Percentiles rank a stretch among this genome's conserved stretches.
phyloP scores from a whole-genome alignment of 179 eudicot genomes.

The Silene coronaria region DNA sequence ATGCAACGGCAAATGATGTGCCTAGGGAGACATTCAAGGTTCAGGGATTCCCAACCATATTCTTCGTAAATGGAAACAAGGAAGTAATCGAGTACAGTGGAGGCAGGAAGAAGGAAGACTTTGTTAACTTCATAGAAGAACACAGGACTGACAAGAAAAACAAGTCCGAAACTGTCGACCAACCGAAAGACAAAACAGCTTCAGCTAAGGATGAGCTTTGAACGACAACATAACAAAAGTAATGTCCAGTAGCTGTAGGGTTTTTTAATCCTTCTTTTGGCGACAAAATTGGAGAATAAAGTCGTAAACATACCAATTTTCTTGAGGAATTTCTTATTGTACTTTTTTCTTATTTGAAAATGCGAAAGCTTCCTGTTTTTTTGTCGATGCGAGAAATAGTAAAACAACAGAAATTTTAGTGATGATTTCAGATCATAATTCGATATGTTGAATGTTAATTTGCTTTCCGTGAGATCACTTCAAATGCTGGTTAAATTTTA shows the following conservation, averaged over 20 bases:
- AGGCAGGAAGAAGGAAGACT: slow-evolving; percentile 49
- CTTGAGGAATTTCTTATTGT: too few relatives aligned
- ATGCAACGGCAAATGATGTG: slow-evolving; percentile 74
- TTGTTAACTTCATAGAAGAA: slow-evolving; percentile 51
- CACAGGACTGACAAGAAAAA: slow-evolving; percentile 26
- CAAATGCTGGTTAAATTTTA: too few relatives aligned
- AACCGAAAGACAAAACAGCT: slow-evolving; percentile 11
- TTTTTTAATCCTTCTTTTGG: neutral
- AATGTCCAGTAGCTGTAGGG: too few relatives aligned
- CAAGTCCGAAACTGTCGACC: slow-evolving; percentile 8
- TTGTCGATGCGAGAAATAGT: too few relatives aligned
- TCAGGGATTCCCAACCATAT: slow-evolving; percentile 70
- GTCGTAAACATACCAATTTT: neutral
- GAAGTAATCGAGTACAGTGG: slow-evolving; percentile 45
- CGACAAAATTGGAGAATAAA: slow-evolving; percentile 5
- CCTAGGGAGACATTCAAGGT: slow-evolving; percentile 48
- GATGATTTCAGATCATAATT: too few relatives aligned
- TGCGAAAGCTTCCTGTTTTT: too few relatives aligned
- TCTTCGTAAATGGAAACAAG: slow-evolving; percentile 52
- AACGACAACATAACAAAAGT: neutral
- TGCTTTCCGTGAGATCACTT: too few relatives aligned
- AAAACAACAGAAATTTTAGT: too few relatives aligned
- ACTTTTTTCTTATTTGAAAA: too few relatives aligned
- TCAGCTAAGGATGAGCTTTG: slow-evolving; percentile 22
- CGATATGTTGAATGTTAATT: too few relatives aligned